phyloP scores from a whole-genome alignment of 768 basidiomycete species.

The Pleurotus ostreatus region DNA sequence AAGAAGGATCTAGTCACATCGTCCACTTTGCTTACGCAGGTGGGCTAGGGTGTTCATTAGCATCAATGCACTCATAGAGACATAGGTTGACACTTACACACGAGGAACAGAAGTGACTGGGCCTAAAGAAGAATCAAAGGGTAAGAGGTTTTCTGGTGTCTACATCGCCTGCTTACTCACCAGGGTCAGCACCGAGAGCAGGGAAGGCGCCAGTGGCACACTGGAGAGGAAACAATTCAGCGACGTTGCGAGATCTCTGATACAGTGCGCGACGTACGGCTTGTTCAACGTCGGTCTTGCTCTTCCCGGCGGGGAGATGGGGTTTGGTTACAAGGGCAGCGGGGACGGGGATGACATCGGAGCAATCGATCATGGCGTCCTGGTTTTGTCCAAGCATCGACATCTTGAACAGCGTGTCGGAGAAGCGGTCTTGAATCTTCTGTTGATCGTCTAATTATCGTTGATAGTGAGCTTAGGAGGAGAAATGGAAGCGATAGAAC shows the following conservation, averaged over 20 bases:
- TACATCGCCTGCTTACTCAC: too few relatives aligned
- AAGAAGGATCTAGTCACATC: too few relatives aligned
- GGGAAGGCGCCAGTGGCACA: constrained; percentile 33
- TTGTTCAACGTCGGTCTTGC: constrained; percentile 24
- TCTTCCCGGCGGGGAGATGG: constrained; percentile 28
- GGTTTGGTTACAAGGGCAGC: constrained; percentile 18
- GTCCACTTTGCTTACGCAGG: too few relatives aligned
- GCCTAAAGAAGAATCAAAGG: constrained; percentile 11
- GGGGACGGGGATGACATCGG: constrained; percentile 38
- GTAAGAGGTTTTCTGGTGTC: too few relatives aligned
- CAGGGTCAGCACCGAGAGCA: constrained; percentile 21
- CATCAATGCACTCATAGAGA: too few relatives aligned
- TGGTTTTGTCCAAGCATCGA: constrained; percentile 36
- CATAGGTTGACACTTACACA: background rate
- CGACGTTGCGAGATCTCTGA: constrained; percentile 12
- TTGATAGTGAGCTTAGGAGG: background rate
- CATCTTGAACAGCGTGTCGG: constrained; percentile 38
- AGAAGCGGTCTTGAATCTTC: constrained; percentile 29
- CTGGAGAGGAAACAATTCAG: constrained; percentile 16
- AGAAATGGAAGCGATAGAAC: background rate
- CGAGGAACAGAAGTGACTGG: constrained; percentile 1
- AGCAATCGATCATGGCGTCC: constrained; percentile 35
- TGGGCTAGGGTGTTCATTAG: too few relatives aligned
- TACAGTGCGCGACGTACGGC: constrained; percentile 14
- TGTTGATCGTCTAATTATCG: constrained; percentile 24